Conservation (phyloP, 163 green algal species). For the Smithsoniella earleae region DNA sequence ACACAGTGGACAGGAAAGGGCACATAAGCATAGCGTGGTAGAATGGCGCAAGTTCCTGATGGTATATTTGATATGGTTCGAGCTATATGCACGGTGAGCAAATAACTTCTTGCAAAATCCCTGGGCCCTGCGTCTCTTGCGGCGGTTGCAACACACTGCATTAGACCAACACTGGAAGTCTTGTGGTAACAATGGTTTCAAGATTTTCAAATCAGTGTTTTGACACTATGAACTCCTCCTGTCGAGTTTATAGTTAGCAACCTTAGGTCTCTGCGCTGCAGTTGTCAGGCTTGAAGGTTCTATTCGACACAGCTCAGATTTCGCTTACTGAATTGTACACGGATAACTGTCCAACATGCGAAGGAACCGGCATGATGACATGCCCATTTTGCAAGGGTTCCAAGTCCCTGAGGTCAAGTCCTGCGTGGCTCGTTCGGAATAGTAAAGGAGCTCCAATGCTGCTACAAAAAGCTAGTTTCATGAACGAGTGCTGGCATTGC, state of each 20-base stretch:
- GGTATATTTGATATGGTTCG: slow-evolving; percentile 29
- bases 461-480: neutral
- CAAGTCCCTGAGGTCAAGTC: slow-evolving; percentile 7
- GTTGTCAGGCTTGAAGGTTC: slow-evolving; percentile 26
- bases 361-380: slow-evolving; percentile 21
- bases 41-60: slow-evolving; percentile 26
- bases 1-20: no score
- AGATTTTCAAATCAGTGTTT: neutral
- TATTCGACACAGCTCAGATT: slow-evolving; percentile 30
- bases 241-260: neutral
- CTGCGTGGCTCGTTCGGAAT: slow-evolving; percentile 10
- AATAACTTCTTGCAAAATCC: neutral
- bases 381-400: slow-evolving; percentile 17
- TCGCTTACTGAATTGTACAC: slow-evolving; percentile 10
- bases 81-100: slow-evolving; percentile 21
- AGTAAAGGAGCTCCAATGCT: slow-evolving; percentile 3
- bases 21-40: no score
- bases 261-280: neutral
- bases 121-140: no score
- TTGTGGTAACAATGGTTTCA: neutral
- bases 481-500: slow-evolving; percentile 26
- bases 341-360: slow-evolving; percentile 16
- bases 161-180: neutral
- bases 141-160: neutral
- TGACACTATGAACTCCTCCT: neutral